A percentile compares a stretch with the other conserved stretches of the same genome.
Evolutionary conservation across 805 yeast species (phyloP).

Genomic region (Komagataella phaffii): DNA sequence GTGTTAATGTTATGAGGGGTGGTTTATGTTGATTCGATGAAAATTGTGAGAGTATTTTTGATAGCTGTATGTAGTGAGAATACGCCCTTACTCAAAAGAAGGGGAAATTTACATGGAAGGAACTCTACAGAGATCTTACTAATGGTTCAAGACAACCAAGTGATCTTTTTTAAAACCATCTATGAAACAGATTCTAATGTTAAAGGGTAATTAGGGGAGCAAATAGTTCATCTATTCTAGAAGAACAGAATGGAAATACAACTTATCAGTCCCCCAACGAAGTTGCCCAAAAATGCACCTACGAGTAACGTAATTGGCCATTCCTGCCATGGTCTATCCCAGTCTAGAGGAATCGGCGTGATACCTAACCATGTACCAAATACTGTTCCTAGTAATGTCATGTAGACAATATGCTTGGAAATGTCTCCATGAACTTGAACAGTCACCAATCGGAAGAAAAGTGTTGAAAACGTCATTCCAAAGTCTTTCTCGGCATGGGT

Average conservation of each 20-base stretch:
- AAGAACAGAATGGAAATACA: neutral
- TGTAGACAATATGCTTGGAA: slow-evolving; percentile 19
- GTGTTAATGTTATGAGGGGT: neutral
- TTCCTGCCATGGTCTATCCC: slow-evolving; percentile 96
- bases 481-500: slow-evolving; percentile 12
- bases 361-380: slow-evolving; percentile 90
- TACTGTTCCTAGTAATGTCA: slow-evolving; percentile 25
- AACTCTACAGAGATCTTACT: neutral
- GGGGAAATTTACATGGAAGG: neutral
- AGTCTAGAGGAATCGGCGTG: slow-evolving; percentile 85
- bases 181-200: neutral
- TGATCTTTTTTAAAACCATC: neutral
- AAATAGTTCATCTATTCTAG: neutral
- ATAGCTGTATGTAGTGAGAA: neutral
- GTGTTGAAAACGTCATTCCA: slow-evolving; percentile 9
- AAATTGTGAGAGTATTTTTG: neutral
- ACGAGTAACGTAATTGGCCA: slow-evolving; percentile 86
- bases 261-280: slow-evolving; percentile 27
- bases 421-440: slow-evolving; percentile 14
- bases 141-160: neutral
- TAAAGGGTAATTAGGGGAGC: neutral
- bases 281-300: slow-evolving; percentile 69
- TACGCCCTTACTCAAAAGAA: neutral
- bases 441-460: slow-evolving; percentile 15
- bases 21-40: neutral